Percentiles rank a stretch among this genome's conserved stretches.
Evolutionary conservation across 129 eudicot genomes (phyloP).

Genomic region (Centrapalus pauciflorus): DNA sequence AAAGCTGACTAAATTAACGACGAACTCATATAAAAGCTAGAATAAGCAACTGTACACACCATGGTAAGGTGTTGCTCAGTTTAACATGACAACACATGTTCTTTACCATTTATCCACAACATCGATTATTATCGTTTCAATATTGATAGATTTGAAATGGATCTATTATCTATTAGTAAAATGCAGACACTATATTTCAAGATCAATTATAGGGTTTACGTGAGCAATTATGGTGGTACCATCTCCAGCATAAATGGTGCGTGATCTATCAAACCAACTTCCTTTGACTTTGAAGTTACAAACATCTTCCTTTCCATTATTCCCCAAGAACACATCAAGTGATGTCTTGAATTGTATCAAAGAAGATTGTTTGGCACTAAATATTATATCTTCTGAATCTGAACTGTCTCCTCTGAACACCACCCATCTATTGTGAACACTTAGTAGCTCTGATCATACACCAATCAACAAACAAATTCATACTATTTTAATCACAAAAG

Average conservation of each 20-base stretch:
- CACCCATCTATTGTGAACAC: slow-evolving; percentile 35
- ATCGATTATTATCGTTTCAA: too few relatives aligned
- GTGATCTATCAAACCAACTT: slow-evolving; percentile 33
- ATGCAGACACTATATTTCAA: not conserved
- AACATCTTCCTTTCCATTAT: slow-evolving; percentile 20
- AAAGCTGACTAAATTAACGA: too few relatives aligned
- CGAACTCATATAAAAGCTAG: too few relatives aligned
- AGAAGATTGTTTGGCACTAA: slow-evolving; percentile 25
- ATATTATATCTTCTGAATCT: slow-evolving; percentile 26
- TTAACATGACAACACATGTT: too few relatives aligned
- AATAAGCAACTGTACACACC: too few relatives aligned
- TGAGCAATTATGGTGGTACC: slow-evolving; percentile 29
- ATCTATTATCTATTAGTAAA: too few relatives aligned
- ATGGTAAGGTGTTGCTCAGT: too few relatives aligned
- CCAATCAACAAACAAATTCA: not conserved
- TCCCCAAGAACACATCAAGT: slow-evolving; percentile 29
- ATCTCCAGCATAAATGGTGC: slow-evolving; percentile 30
- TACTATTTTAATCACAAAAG: too few relatives aligned
- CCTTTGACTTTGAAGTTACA: slow-evolving; percentile 40
- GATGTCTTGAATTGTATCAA: slow-evolving; percentile 31
- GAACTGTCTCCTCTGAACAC: slow-evolving; percentile 41
- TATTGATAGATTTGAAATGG: too few relatives aligned
- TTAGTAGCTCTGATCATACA: slow-evolving; percentile 17
- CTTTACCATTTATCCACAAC: too few relatives aligned
- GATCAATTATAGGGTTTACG: slow-evolving; percentile 8